Base-by-base conservation (phyloP, 768 basidiomycete genomes). In the Amyloporia xantha region DNA sequence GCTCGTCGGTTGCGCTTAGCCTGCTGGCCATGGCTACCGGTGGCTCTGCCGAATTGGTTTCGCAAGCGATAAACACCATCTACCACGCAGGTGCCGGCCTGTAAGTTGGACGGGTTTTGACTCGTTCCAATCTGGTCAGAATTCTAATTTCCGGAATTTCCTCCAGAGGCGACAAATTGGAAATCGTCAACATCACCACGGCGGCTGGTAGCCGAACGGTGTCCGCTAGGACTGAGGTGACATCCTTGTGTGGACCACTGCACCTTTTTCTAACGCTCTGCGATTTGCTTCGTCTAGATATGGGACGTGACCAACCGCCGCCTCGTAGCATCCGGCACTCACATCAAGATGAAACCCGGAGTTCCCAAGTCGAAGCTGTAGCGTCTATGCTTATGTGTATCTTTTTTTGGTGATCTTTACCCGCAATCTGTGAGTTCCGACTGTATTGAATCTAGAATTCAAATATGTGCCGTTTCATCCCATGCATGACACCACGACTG, bases 271-370 rank as follows among this genome's bases (percentile, higher is more conserved):
- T n/a, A n/a, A n/a, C n/a, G n/a, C n/a, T n/a, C n/a, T n/a, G n/a
- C n/a, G n/a, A 30, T 26, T n/a, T 33, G n/a, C 26, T 17, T 42
- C 20, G 25, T 26, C 20, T 42, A 57, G 56, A 54, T 57, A 1
- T 57, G 56, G 56, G 56, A 57, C 23, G 36, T 48, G 11, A 57
- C 56, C 5, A 50, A 54, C 37, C 38, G 41, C 24, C 48, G 56
- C 4, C 41, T 57, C 12, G 54, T 49, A 35, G 50, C 51, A 9
- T 43, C 53, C 2, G 56, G 53, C 12, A 43, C 44, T 12, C 56
- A 57, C 37, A 50, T 54, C 39, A 57, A 57, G 51, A 57, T 57
- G 56, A 45, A 41, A 23, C 53, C 56, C 52, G 38, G 38, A 21
- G 38, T 19, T 6, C 38, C 38, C 9, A 39, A 39, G 38, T 9